Percentiles rank a stretch among this genome's conserved stretches.
Evolutionary conservation across 192 early-diverging fungal species (phyloP).

Genomic region (Backusella parvicylindrica): DNA sequence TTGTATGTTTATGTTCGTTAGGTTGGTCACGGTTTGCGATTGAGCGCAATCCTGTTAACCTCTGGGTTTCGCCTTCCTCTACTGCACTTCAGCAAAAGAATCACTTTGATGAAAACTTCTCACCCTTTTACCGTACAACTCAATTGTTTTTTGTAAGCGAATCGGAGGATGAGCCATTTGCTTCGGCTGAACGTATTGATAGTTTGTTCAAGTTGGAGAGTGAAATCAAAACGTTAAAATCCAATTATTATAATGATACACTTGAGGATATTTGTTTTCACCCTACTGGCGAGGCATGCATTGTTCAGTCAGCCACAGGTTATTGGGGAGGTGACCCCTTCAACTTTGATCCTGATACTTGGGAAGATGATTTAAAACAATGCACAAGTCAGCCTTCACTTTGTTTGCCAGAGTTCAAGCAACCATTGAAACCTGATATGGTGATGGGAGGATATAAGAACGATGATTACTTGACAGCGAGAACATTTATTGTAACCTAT

Average conservation of each 20-base stretch:
- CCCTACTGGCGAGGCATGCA: slow-evolving; percentile 56
- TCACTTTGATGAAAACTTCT: slow-evolving; percentile 59
- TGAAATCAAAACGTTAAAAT: slow-evolving; percentile 40
- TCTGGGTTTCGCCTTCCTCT: slow-evolving; percentile 61
- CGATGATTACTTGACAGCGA: slow-evolving; percentile 38
- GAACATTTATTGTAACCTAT: slow-evolving; percentile 57
- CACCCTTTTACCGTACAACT: slow-evolving; percentile 64
- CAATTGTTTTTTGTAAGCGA: slow-evolving; percentile 52
- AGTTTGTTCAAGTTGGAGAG: slow-evolving; percentile 49
- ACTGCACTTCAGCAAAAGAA: slow-evolving; percentile 50
- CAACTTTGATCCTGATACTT: slow-evolving; percentile 40
- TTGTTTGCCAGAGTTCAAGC: slow-evolving; percentile 60
- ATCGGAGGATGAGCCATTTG: slow-evolving; percentile 33
- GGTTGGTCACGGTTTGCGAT: slow-evolving; percentile 55
- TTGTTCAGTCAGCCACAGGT: slow-evolving; percentile 61
- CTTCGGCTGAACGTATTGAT: slow-evolving; percentile 39
- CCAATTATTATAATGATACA: slow-evolving; percentile 31
- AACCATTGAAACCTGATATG: slow-evolving; percentile 59
- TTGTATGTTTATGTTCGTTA: slow-evolving; percentile 48
- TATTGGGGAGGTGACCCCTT: slow-evolving; percentile 56
- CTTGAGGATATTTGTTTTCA: slow-evolving; percentile 58
- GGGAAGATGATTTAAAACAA: slow-evolving; percentile 39
- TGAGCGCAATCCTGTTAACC: slow-evolving; percentile 52
- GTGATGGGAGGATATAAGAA: slow-evolving; percentile 50
- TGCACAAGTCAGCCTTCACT: slow-evolving; percentile 45